Evolutionary conservation across 2,329 filamentous ascomycete species (phyloP).

Genomic region (Capronia americana): DNA sequence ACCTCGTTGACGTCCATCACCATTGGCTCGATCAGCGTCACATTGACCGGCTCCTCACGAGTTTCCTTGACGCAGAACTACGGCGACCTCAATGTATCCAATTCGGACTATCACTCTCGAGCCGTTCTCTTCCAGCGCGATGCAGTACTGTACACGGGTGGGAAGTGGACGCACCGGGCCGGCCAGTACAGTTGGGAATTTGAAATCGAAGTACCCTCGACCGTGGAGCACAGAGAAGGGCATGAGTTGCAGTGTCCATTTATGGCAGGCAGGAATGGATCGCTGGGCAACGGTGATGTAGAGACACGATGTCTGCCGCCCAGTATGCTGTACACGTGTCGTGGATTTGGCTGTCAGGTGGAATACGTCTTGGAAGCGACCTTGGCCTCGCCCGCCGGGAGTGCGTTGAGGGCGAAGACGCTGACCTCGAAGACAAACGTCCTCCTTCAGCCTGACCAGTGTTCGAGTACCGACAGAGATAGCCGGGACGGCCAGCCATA

Average conservation of each 20-base stretch:
- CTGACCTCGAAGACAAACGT: neutral
- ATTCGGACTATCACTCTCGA: constrained; percentile 4
- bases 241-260: neutral
- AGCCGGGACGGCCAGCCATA: neutral
- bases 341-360: constrained; percentile 5
- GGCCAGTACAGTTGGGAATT: constrained; percentile 12
- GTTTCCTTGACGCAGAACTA: constrained; percentile 18
- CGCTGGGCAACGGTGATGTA: neutral
- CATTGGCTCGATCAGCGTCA: constrained; percentile 7
- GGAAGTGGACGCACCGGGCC: constrained; percentile 13
- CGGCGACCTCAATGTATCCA: constrained; percentile 15
- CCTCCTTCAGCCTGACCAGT: constrained; percentile 2
- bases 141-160: neutral
- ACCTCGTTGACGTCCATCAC: constrained; percentile 7
- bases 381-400: neutral
- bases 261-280: neutral
- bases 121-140: constrained; percentile 7
- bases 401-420: neutral
- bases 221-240: neutral
- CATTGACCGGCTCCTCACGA: constrained; percentile 2
- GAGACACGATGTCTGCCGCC: neutral
- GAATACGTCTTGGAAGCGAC: constrained; percentile 15
- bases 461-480: neutral
- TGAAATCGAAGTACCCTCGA: constrained; percentile 1
- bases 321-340: constrained; percentile 14